Evolutionary conservation across 176 grass and related monocot species (phyloP).

Genomic region (Coix lacrymajobi): DNA sequence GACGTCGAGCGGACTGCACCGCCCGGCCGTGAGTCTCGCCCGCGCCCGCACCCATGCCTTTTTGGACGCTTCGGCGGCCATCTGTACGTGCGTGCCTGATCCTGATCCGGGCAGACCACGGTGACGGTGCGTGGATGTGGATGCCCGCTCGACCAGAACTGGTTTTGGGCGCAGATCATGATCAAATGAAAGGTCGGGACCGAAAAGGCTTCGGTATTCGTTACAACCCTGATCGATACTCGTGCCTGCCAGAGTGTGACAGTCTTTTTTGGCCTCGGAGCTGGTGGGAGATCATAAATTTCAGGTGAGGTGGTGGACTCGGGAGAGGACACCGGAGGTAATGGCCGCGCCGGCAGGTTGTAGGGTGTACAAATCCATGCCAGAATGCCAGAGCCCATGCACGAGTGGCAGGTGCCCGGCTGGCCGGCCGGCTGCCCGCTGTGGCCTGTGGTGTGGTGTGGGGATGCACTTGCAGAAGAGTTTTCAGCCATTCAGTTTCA

Average conservation of each 20-base stretch:
- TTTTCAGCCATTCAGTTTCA: too few relatives aligned
- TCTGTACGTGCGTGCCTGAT: background rate
- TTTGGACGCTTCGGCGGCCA: background rate
- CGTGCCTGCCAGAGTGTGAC: too few relatives aligned
- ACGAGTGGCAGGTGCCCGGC: background rate
- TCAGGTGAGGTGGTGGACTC: constrained; percentile 23
- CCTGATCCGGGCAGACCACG: background rate
- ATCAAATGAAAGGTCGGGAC: background rate
- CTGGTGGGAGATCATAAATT: background rate
- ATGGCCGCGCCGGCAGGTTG: background rate
- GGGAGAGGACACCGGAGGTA: background rate
- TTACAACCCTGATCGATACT: background rate
- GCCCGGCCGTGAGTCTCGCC: background rate
- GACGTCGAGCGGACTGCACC: background rate
- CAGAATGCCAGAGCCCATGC: too few relatives aligned
- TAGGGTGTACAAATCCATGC: background rate
- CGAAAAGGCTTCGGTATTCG: constrained; percentile 12
- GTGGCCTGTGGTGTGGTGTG: background rate
- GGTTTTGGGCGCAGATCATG: background rate
- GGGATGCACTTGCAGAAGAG: background rate
- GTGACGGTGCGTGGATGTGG: background rate
- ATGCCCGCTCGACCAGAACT: background rate
- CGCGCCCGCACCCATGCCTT: background rate
- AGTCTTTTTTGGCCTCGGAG: background rate
- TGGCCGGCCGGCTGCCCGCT: too few relatives aligned